These are phyloP conservation scores for Dillenia turbinata DNA, from an alignment of 164 flowering plant genomes.

Conservation along the genomic window DNA sequence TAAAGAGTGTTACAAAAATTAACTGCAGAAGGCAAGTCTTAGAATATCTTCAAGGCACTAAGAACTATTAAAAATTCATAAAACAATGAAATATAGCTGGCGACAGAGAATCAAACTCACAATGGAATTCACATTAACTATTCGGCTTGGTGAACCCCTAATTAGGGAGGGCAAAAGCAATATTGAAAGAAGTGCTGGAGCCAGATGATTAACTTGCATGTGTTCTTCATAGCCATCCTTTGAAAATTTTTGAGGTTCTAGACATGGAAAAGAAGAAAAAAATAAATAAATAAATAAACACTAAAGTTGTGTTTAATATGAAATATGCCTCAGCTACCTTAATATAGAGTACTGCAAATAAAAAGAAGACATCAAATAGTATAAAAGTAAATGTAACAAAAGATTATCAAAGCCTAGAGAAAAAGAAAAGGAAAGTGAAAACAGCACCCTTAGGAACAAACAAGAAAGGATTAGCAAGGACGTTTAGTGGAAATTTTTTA, in stretches of 20 bases:
- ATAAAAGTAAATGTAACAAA: too few relatives aligned
- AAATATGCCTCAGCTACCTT: too few relatives aligned
- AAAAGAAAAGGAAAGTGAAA: background rate
- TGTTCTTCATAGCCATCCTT: conserved; percentile 91
- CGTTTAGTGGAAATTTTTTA: too few relatives aligned
- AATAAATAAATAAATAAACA: too few relatives aligned
- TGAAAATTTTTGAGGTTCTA: conserved; percentile 84
- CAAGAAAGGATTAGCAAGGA: too few relatives aligned
- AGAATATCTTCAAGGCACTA: background rate
- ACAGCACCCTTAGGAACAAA: too few relatives aligned
- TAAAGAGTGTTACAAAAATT: too few relatives aligned
- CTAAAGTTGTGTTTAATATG: too few relatives aligned
- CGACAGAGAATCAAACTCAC: conserved; percentile 25
- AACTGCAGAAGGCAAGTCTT: too few relatives aligned
- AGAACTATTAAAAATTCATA: background rate
- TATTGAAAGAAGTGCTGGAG: conserved; percentile 88
- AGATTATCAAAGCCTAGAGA: background rate
- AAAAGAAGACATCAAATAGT: too few relatives aligned
- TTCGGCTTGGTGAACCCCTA: conserved; percentile 92
- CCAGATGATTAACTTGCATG: conserved; percentile 97
- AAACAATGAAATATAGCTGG: background rate
- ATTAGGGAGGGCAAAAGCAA: conserved; percentile 90
- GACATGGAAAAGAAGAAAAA: background rate
- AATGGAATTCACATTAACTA: conserved; percentile 81
- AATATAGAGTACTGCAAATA: too few relatives aligned